phyloP scores from a whole-genome alignment of 2,329 filamentous ascomycete genomes.

The Fusarium sp. region DNA sequence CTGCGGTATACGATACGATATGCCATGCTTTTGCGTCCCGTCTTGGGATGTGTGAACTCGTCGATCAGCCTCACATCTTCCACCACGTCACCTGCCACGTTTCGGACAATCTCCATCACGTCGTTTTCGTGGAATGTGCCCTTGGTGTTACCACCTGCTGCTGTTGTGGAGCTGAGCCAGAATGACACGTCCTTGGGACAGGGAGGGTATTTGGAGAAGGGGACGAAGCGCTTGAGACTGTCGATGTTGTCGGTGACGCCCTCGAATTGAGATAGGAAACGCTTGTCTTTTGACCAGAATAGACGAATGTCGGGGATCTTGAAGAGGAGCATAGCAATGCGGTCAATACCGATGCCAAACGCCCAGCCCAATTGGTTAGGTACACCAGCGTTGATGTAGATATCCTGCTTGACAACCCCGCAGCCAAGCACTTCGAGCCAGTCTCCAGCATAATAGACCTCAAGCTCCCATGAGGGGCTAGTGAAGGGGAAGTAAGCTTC shows the following conservation, averaged over 20 bases:
- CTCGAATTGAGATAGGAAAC: conserved; percentile 89
- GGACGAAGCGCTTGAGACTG: conserved; percentile 74
- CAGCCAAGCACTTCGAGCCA: conserved; percentile 98
- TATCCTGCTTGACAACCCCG: conserved; percentile 86
- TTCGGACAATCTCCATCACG: conserved; percentile 93
- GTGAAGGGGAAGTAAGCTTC: conserved; percentile 99
- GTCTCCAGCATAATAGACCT: conserved; percentile 93
- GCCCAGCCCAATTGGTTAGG: conserved; percentile 89
- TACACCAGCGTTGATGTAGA: conserved; percentile 82
- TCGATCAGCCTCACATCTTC: conserved; percentile 90
- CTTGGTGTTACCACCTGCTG: conserved; percentile 63
- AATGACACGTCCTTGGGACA: conserved; percentile 95
- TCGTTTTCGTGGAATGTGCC: conserved; percentile 89
- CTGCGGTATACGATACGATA: conserved; percentile 96
- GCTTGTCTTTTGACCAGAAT: conserved; percentile 89
- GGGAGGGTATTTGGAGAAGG: conserved; percentile 91
- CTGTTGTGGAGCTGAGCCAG: conserved; percentile 73
- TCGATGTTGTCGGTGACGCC: conserved; percentile 67
- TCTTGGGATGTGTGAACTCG: conserved; percentile 89
- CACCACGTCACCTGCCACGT: conserved; percentile 83
- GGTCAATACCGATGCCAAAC: conserved; percentile 92
- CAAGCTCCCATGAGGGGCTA: conserved; percentile 93
- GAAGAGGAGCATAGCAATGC: conserved; percentile 97
- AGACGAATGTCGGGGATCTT: conserved; percentile 95
- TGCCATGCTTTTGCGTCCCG: conserved; percentile 84